phyloP scores from a whole-genome alignment of 2,329 filamentous ascomycete species.

The Aspergillus vadensis region DNA sequence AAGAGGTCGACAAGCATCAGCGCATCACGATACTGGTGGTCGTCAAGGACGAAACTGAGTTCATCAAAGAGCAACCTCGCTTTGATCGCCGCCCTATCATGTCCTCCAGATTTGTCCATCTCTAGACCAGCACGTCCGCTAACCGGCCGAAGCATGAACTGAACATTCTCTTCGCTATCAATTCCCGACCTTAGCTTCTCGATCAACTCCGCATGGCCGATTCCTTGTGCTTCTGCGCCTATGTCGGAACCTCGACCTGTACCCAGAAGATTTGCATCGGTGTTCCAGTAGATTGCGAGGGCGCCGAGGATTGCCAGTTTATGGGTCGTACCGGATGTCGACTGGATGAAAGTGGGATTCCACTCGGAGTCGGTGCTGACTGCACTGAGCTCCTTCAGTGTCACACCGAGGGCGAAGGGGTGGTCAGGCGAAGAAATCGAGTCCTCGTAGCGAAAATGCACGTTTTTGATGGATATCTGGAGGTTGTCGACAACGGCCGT shows the following conservation, averaged over 20 bases:
- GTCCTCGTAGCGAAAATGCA: slow-evolving; percentile 97
- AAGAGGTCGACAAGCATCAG: slow-evolving; percentile 98
- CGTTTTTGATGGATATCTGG: slow-evolving; percentile 96
- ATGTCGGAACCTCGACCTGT: slow-evolving; percentile 73
- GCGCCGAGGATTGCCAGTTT: slow-evolving; percentile 91
- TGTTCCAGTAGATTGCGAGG: slow-evolving; percentile 97
- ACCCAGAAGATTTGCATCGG: slow-evolving; percentile 80
- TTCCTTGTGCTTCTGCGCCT: slow-evolving; percentile 58
- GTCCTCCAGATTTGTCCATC: slow-evolving; percentile 86
- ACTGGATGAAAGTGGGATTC: slow-evolving; percentile 94
- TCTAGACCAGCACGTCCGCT: slow-evolving; percentile 93
- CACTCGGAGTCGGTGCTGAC: slow-evolving; percentile 94
- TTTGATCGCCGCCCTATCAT: slow-evolving; percentile 81
- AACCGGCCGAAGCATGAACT: slow-evolving; percentile 95
- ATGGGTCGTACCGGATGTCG: slow-evolving; percentile 78
- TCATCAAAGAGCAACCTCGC: slow-evolving; percentile 92
- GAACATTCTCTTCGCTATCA: slow-evolving; percentile 73
- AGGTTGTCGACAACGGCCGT: slow-evolving; percentile 98
- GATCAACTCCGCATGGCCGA: slow-evolving; percentile 74
- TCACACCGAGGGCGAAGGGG: slow-evolving; percentile 89
- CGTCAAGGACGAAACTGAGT: slow-evolving; percentile 94
- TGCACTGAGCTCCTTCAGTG: slow-evolving; percentile 93
- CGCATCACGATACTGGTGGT: slow-evolving; percentile 94
- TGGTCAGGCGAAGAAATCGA: slow-evolving; percentile 93
- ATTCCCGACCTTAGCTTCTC: slow-evolving; percentile 77